Conservation (phyloP, 2,329 filamentous ascomycete species). For the Trichoderma semiorbis region DNA sequence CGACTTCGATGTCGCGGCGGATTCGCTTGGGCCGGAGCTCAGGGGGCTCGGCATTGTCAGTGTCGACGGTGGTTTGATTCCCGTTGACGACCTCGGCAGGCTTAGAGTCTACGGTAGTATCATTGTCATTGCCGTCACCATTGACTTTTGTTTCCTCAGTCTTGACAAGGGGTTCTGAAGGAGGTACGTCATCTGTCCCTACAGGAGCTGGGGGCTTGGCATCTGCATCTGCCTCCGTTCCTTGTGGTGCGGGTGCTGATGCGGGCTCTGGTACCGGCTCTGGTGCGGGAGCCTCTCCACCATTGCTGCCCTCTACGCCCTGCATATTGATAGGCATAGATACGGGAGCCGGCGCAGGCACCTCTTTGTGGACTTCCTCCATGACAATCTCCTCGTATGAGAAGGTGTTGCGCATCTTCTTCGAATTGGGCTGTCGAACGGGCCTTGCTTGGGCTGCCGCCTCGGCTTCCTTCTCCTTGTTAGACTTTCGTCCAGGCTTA, state of each 20-base stretch:
- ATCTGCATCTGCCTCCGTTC: constrained; percentile 3
- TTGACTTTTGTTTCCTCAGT: constrained; percentile 20
- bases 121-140: neutral
- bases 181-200: constrained; percentile 14
- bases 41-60: constrained; percentile 24
- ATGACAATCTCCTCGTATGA: constrained; percentile 66
- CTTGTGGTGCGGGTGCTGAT: neutral
- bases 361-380: constrained; percentile 44
- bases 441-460: constrained; percentile 51
- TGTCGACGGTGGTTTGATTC: neutral
- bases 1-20: constrained; percentile 70
- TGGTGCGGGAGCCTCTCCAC: neutral
- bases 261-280: neutral
- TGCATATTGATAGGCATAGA: neutral
- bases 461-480: constrained; percentile 56
- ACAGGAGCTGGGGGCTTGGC: constrained; percentile 2
- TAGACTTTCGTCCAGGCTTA: constrained; percentile 48
- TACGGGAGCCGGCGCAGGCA: neutral
- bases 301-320: constrained; percentile 31
- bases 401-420: constrained; percentile 66
- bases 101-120: constrained; percentile 13
- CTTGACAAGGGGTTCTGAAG: constrained; percentile 24
- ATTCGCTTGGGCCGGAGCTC: constrained; percentile 53
- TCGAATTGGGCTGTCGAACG: constrained; percentile 65
- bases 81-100: constrained; percentile 24